phyloP scores from a whole-genome alignment of 163 green algal species.

The Scenedesmus sp. region DNA sequence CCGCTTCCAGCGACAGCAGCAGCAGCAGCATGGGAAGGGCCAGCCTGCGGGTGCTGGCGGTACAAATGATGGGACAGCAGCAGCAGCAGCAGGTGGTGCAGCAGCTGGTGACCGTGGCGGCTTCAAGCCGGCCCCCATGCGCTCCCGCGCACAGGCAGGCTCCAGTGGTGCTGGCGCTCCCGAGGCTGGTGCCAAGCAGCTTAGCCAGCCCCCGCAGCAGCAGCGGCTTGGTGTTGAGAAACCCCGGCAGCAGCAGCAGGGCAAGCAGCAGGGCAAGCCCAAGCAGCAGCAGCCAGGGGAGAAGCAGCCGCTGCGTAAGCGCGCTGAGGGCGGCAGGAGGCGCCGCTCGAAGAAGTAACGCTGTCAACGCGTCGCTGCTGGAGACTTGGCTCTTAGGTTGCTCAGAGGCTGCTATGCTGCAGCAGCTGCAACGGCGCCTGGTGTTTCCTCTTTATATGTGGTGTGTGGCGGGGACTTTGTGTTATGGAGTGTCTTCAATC shows the following conservation, averaged over 20 bases:
- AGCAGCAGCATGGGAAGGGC: background rate
- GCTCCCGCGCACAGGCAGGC: background rate
- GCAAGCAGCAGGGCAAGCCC: background rate
- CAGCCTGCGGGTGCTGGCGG: background rate
- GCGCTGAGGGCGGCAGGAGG: conserved; percentile 57
- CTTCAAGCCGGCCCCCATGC: too few relatives aligned
- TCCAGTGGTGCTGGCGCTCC: background rate
- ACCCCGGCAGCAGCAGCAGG: background rate
- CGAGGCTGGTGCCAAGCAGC: background rate
- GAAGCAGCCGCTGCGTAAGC: conserved; percentile 50
- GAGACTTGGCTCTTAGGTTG: too few relatives aligned
- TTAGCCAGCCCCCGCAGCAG: background rate
- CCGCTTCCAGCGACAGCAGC: background rate
- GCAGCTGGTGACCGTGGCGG: background rate
- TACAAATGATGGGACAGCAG: background rate
- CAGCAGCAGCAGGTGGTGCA: background rate
- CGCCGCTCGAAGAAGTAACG: conserved; percentile 47
- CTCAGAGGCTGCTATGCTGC: too few relatives aligned
- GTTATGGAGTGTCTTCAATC: too few relatives aligned
- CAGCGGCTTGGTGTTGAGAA: background rate
- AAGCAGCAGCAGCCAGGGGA: background rate
- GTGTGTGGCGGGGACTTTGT: too few relatives aligned
- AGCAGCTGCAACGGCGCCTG: too few relatives aligned
- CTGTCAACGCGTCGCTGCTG: background rate
- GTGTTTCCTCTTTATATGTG: too few relatives aligned